A percentile compares a stretch with the other conserved stretches of the same genome.
Conservation (phyloP, 306 rosid genomes). For the Alnus glutinosa region DNA sequence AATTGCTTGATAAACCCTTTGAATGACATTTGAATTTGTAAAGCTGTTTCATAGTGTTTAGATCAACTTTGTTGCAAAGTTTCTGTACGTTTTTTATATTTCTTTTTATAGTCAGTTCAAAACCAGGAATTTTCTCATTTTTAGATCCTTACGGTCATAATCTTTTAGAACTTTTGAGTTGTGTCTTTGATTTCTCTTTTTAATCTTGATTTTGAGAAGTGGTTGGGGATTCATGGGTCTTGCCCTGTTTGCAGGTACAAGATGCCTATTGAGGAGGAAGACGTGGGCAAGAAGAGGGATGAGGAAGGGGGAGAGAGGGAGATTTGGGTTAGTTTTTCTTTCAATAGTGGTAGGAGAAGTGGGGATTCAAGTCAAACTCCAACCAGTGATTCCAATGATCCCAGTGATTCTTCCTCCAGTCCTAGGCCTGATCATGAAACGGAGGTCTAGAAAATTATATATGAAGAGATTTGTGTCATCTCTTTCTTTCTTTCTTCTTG, state of each 20-base stretch:
- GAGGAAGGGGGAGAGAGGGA: slow-evolving; percentile 40
- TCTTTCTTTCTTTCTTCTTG: no score
- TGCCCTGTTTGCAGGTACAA: slow-evolving; percentile 79
- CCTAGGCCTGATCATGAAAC: slow-evolving; percentile 20
- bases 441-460: slow-evolving; percentile 20
- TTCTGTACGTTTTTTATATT: background rate
- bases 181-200: background rate
- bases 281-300: slow-evolving; percentile 41
- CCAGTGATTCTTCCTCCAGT: slow-evolving; percentile 24
- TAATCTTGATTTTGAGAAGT: slow-evolving; percentile 43
- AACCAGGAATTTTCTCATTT: background rate
- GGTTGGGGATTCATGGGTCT: slow-evolving; percentile 75
- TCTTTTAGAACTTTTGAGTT: background rate
- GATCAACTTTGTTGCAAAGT: background rate
- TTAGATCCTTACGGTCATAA: background rate
- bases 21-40: background rate
- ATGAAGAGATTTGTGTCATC: no score
- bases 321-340: slow-evolving; percentile 65
- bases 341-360: slow-evolving; percentile 37
- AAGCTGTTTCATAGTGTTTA: background rate
- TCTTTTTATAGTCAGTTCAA: background rate
- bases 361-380: slow-evolving; percentile 33
- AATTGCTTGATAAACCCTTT: background rate
- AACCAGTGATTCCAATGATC: slow-evolving; percentile 28
- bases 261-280: slow-evolving; percentile 71